A percentile compares a stretch with the other conserved stretches of the same genome.
phyloP scores from a whole-genome alignment of 495 filamentous ascomycete genomes.

The Podospora didyma region DNA sequence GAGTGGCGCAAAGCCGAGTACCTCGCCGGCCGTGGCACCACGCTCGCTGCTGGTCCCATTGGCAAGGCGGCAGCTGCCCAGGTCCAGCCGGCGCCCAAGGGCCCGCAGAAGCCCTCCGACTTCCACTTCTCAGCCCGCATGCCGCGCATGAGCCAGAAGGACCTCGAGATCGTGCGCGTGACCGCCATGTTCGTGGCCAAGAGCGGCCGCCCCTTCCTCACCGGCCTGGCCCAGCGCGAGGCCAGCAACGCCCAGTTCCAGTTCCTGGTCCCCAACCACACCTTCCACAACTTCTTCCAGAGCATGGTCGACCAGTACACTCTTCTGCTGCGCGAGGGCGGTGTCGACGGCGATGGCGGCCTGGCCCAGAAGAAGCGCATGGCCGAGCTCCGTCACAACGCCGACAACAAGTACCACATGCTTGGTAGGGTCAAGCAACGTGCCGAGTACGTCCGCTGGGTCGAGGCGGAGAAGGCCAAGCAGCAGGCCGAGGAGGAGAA shows the following conservation, averaged over 20 bases:
- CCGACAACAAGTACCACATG: conserved; percentile 73
- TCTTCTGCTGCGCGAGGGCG: conserved; percentile 68
- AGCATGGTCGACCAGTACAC: conserved; percentile 91
- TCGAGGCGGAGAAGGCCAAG: conserved; percentile 80
- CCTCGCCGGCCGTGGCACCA: conserved; percentile 73
- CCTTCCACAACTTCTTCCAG: conserved; percentile 90
- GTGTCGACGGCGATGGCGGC: conserved; percentile 61
- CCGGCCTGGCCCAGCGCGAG: conserved; percentile 79
- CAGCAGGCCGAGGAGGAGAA: conserved; percentile 85
- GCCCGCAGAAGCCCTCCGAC: conserved; percentile 80
- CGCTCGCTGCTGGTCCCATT: conserved; percentile 70
- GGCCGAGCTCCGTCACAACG: conserved; percentile 71
- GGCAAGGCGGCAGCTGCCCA: conserved; percentile 53
- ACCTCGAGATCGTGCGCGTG: conserved; percentile 86
- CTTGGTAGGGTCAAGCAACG: conserved; percentile 76
- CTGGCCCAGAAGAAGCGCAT: conserved; percentile 66
- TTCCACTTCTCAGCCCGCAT: conserved; percentile 95
- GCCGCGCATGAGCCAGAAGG: conserved; percentile 93
- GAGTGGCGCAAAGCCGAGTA: conserved; percentile 86
- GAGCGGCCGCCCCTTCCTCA: conserved; percentile 88
- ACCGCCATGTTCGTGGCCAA: conserved; percentile 89
- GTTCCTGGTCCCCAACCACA: conserved; percentile 93
- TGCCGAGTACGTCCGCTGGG: conserved; percentile 80
- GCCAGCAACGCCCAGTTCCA: conserved; percentile 93
- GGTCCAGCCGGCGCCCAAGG: conserved; percentile 63